A percentile compares a stretch with the other conserved stretches of the same genome.
Evolutionary conservation across 495 filamentous ascomycete species (phyloP).

Genomic region (Tuber calosporum): DNA sequence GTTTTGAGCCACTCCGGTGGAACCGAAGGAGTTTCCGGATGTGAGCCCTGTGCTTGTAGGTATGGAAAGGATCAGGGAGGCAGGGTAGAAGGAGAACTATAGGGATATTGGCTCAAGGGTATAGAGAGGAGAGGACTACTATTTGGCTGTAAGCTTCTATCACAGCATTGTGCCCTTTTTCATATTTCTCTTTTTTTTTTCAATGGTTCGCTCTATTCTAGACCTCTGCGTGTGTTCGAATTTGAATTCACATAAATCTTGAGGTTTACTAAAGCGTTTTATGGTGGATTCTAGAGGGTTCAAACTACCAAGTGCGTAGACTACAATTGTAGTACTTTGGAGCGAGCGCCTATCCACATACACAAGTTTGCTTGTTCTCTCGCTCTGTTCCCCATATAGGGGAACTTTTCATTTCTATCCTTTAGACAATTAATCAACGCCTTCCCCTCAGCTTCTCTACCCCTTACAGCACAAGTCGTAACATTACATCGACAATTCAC

Average conservation of each 20-base stretch:
- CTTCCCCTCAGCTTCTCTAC: neutral
- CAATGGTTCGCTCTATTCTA: neutral
- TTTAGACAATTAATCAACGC: neutral
- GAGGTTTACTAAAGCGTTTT: neutral
- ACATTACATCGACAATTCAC: neutral
- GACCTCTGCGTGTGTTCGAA: neutral
- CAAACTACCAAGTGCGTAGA: neutral
- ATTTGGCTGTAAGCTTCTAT: neutral
- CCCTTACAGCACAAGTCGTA: neutral
- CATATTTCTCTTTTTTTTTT: neutral
- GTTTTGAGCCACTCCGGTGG: conserved; percentile 22
- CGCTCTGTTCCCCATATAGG: neutral
- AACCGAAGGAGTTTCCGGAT: conserved; percentile 52
- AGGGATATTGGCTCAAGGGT: conserved; percentile 58
- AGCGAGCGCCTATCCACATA: neutral
- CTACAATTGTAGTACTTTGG: neutral
- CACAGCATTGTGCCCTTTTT: neutral
- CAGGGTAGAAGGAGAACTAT: conserved; percentile 63
- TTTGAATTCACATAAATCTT: neutral
- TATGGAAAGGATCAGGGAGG: conserved; percentile 54
- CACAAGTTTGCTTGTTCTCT: neutral
- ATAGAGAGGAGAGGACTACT: conserved; percentile 9
- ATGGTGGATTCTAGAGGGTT: no score
- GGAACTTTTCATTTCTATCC: neutral
- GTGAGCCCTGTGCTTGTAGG: conserved; percentile 61